Base-by-base conservation (phyloP, 2,329 filamentous ascomycete genomes). In the Diaporthe nobilis region DNA sequence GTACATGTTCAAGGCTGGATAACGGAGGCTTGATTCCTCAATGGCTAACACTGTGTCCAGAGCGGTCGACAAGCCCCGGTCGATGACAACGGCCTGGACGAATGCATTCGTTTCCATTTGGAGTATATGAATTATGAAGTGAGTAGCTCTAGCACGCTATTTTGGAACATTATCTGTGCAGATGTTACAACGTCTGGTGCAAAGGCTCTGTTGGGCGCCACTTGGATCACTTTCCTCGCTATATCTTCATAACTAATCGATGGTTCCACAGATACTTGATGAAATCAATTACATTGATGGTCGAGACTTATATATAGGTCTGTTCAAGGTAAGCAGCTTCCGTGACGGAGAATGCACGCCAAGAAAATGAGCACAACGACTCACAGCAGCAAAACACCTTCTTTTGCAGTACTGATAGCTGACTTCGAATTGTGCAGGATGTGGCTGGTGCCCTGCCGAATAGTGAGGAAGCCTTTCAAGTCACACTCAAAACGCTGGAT, bases 81-180 rank as follows among this genome's bases (percentile, higher is more conserved):
- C 4, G 63, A 68, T 39, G 47, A 68, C 15, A 37, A 39, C 5
- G 63, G 31, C 63, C 31, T 68, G 10, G 63, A 68, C 20, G 63
- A 68, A 17, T 68, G 63, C 31, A 68, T 51, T 12, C 47, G 22
- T n/a, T 68, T 68, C 47, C 63, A 68, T 37, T 53, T 68, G n/a
- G 63, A 68, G 22, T 68, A 68, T 13, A 37, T 68, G 47, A 37
- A 68, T 25, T 10, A 20, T 39, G 44, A 25, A 53, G 63, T 68
- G 47, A 68, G 63, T 68, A 53, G 5, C 12, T 37, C 47, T 37
- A 67, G 6, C 20, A 4, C 28, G 10, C 7, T 51, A 2, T 34
- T 12, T 15, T 31, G 9, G 12, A 8, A 31, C 34, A 22, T n/a
- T 10, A 6, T 31, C 28, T 22, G 13, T 4, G 9, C 8, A 25